These are phyloP conservation scores for Dactylellina sp. DNA, from an alignment of 2,329 filamentous ascomycete genomes.

Conservation along the genomic window DNA sequence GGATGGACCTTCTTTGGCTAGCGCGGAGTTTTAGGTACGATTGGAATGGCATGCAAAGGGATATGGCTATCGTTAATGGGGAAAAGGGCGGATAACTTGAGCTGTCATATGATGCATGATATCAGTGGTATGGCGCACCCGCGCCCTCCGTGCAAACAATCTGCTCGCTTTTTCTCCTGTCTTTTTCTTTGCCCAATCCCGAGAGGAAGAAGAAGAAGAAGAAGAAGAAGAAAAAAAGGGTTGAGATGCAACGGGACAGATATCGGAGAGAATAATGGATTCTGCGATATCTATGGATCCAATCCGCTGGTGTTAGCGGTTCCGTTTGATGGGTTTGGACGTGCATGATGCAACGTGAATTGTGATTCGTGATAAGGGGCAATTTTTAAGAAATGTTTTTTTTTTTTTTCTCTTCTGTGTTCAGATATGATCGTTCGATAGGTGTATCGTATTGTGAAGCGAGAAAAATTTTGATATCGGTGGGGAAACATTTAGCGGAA, in stretches of 20 bases:
- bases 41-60: slow-evolving; percentile 1
- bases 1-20: neutral
- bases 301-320: neutral
- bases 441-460: too few relatives aligned
- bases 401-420: neutral
- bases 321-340: neutral
- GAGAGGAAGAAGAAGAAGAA: neutral
- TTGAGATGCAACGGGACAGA: slow-evolving; percentile 9
- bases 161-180: too few relatives aligned
- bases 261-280: slow-evolving; percentile 18
- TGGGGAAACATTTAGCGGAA: too few relatives aligned
- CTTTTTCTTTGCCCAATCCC: too few relatives aligned
- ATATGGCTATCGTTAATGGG: slow-evolving; percentile 13
- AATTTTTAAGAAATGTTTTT: too few relatives aligned
- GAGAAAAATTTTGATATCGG: slow-evolving; percentile 12
- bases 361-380: slow-evolving; percentile 42
- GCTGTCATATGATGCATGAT: slow-evolving; percentile 57
- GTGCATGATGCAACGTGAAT: slow-evolving; percentile 33
- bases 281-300: slow-evolving; percentile 9
- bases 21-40: too few relatives aligned
- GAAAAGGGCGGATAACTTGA: neutral
- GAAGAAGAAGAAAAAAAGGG: neutral
- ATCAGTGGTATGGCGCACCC: slow-evolving; percentile 29
- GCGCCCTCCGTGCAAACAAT: neutral
- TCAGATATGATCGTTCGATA: neutral